Evolutionary conservation across 2,329 filamentous ascomycete species (phyloP).

Genomic region (Raffaelea albimanens): DNA sequence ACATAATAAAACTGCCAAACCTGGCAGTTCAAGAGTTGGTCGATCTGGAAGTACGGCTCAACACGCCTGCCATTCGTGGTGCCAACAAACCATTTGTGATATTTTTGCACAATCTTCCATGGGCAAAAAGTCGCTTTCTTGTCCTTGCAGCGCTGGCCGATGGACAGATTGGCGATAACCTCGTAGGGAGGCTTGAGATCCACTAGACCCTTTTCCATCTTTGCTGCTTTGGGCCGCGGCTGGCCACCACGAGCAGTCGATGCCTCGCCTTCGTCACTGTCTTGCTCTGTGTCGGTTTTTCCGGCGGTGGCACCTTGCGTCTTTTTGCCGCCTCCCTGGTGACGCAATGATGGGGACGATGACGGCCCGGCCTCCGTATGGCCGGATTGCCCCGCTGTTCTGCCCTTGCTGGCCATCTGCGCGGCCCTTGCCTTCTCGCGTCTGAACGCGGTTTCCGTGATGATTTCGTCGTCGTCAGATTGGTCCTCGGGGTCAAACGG

Average conservation of each 20-base stretch:
- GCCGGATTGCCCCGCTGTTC: too few relatives aligned
- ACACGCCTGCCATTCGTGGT: constrained; percentile 39
- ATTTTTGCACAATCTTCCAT: constrained; percentile 45
- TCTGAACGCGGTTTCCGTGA: constrained; percentile 7
- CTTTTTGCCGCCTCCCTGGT: neutral
- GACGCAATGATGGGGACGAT: too few relatives aligned
- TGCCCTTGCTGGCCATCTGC: neutral
- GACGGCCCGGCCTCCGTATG: too few relatives aligned
- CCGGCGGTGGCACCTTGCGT: neutral
- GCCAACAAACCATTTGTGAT: constrained; percentile 50
- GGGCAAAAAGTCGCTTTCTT: constrained; percentile 29
- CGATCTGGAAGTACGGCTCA: constrained; percentile 42
- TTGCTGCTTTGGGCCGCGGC: too few relatives aligned
- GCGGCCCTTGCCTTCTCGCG: neutral
- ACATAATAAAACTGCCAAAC: constrained; percentile 72
- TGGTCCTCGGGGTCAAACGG: constrained; percentile 12
- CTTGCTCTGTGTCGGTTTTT: neutral
- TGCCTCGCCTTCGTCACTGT: too few relatives aligned
- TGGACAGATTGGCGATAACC: neutral
- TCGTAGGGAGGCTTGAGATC: neutral
- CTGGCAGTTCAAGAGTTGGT: constrained; percentile 46
- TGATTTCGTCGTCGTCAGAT: constrained; percentile 12
- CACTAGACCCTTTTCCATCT: neutral
- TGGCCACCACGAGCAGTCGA: too few relatives aligned
- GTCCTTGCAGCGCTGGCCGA: constrained; percentile 1